Evolutionary conservation across 192 early-diverging fungal genomes (phyloP).

Genomic region (Glomus cerebriforme): DNA sequence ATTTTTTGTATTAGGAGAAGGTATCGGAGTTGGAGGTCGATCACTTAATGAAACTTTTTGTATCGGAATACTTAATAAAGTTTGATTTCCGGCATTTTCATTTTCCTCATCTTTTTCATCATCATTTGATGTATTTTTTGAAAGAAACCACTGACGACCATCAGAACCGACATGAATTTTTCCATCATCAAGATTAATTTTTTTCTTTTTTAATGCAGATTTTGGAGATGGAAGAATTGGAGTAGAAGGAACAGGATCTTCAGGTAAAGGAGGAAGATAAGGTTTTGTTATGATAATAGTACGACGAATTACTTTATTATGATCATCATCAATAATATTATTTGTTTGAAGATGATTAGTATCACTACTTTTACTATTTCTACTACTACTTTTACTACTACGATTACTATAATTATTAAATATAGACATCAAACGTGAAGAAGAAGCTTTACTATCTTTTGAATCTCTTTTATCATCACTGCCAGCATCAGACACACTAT

Average conservation of each 20-base stretch:
- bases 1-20: constrained; percentile 10
- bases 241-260: not conserved
- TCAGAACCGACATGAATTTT: constrained; percentile 21
- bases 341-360: not conserved
- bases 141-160: constrained; percentile 18
- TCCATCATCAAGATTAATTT: not conserved
- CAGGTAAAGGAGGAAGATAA: constrained; percentile 27
- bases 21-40: constrained; percentile 27
- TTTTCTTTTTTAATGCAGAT: not conserved
- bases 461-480: constrained; percentile 12
- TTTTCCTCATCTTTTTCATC: not conserved
- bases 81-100: constrained; percentile 1
- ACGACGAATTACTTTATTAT: constrained; percentile 16
- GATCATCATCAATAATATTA: not conserved
- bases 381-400: constrained; percentile 22
- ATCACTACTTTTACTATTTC: constrained; percentile 6
- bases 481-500: not conserved
- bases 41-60: constrained; percentile 4
- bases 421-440: constrained; percentile 13
- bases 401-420: constrained; percentile 5
- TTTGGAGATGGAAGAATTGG: not conserved
- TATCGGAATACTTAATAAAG: not conserved
- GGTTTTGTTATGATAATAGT: constrained; percentile 33
- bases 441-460: constrained; percentile 4
- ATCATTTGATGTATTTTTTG: not conserved